These are phyloP conservation scores for Davidsoniella eucalypti DNA, from an alignment of 2,329 filamentous ascomycete genomes.

Conservation along the genomic window DNA sequence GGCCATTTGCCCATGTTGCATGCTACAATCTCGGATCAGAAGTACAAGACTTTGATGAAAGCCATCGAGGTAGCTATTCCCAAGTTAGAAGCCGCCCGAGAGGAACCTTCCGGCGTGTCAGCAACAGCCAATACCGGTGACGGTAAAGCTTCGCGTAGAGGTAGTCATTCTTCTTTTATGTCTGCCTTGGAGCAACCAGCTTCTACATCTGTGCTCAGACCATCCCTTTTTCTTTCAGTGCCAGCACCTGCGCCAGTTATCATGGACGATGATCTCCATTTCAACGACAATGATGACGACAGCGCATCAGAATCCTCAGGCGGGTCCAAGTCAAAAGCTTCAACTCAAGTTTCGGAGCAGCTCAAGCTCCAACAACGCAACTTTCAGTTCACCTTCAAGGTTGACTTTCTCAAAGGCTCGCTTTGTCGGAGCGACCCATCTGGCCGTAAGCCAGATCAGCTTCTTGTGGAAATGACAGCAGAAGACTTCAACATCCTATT, in stretches of 20 bases:
- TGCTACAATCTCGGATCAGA: constrained; percentile 79
- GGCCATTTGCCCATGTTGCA: constrained; percentile 86
- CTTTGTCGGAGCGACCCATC: constrained; percentile 76
- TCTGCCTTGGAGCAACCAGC: constrained; percentile 11
- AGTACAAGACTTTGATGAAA: constrained; percentile 95
- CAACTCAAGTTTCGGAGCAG: constrained; percentile 4
- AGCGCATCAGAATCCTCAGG: constrained; percentile 38
- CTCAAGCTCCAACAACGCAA: constrained; percentile 66
- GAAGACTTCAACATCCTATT: constrained; percentile 79
- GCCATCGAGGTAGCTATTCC: constrained; percentile 91
- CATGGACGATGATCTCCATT: constrained; percentile 57
- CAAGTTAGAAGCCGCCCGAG: constrained; percentile 38
- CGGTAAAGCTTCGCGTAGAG: constrained; percentile 1
- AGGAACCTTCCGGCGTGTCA: neutral
- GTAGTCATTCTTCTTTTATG: constrained; percentile 13
- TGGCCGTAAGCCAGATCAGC: constrained; percentile 54
- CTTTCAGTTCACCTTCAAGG: constrained; percentile 93
- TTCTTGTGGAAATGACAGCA: constrained; percentile 82
- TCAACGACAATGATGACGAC: constrained; percentile 48
- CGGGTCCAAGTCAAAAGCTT: constrained; percentile 36
- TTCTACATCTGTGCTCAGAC: constrained; percentile 1
- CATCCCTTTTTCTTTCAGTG: constrained; percentile 53
- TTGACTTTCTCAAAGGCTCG: constrained; percentile 85
- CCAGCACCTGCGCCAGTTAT: constrained; percentile 57
- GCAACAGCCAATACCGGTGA: neutral